These are phyloP conservation scores for Aureobasidium sp. DNA, from an alignment of 2,329 filamentous ascomycete species.

Conservation along the genomic window DNA sequence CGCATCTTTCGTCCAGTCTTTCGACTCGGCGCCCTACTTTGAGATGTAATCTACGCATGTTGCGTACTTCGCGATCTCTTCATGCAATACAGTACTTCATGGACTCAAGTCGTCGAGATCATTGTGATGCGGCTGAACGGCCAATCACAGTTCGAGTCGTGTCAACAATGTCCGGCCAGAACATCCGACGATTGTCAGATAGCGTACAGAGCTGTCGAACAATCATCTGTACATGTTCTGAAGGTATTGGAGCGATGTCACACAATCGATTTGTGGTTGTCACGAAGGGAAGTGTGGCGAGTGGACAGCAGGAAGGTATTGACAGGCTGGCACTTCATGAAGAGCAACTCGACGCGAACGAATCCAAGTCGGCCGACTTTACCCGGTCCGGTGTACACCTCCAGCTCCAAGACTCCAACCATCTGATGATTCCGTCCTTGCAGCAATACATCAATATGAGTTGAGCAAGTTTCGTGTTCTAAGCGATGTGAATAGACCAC, in stretches of 20 bases:
- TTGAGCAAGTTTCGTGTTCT: conserved; percentile 1
- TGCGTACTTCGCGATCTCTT: neutral
- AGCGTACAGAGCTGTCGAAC: too few relatives aligned
- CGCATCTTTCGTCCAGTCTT: neutral
- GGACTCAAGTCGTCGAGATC: neutral
- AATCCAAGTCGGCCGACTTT: neutral
- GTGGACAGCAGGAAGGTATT: neutral
- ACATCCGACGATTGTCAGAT: neutral
- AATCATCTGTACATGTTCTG: neutral
- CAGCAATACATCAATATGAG: conserved; percentile 5
- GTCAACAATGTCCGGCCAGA: neutral
- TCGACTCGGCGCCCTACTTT: neutral
- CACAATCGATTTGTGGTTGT: neutral
- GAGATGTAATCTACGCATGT: neutral
- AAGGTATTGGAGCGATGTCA: neutral
- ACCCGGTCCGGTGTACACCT: neutral
- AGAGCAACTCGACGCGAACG: neutral
- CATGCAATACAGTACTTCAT: too few relatives aligned
- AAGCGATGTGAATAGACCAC: neutral
- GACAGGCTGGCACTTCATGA: neutral
- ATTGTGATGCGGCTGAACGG: neutral
- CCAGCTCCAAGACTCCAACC: neutral
- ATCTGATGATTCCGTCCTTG: neutral
- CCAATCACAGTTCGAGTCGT: neutral
- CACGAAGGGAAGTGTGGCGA: neutral